These are phyloP conservation scores for Tricladium varicosporioides DNA, from an alignment of 2,329 filamentous ascomycete species.

Conservation along the genomic window DNA sequence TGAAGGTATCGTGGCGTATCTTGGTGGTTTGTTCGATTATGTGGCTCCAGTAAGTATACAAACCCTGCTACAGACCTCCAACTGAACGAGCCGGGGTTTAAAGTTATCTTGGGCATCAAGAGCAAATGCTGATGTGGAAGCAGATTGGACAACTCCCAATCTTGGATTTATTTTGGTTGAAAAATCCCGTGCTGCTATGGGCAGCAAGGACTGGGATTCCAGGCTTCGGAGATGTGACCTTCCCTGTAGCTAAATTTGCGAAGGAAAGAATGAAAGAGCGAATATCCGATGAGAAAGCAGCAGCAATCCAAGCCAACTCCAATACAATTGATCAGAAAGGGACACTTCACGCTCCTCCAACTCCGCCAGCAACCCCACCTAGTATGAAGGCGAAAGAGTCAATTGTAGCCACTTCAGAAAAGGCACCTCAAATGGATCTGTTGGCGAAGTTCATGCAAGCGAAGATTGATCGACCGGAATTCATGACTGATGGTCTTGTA, in stretches of 20 bases:
- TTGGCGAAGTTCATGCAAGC: slow-evolving; percentile 72
- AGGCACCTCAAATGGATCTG: slow-evolving; percentile 52
- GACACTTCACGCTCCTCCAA: slow-evolving; percentile 17
- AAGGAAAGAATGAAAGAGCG: slow-evolving; percentile 65
- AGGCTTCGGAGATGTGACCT: slow-evolving; percentile 56
- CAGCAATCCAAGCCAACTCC: neutral
- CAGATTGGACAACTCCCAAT: slow-evolving; percentile 73
- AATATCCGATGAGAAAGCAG: slow-evolving; percentile 33
- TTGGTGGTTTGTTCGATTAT: slow-evolving; percentile 65
- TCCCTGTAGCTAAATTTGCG: slow-evolving; percentile 72
- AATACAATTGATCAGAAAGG: slow-evolving; percentile 10
- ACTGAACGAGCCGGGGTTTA: neutral
- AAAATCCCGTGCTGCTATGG: slow-evolving; percentile 71
- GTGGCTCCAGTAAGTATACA: slow-evolving; percentile 59
- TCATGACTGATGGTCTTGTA: slow-evolving; percentile 69
- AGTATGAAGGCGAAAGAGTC: neutral
- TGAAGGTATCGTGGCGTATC: slow-evolving; percentile 67
- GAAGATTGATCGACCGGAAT: slow-evolving; percentile 62
- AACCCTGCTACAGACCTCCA: neutral
- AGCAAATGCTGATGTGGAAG: no score
- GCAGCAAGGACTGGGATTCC: slow-evolving; percentile 62
- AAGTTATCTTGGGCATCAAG: slow-evolving; percentile 2
- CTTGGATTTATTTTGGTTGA: slow-evolving; percentile 66
- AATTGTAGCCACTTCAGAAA: neutral
- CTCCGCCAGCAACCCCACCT: no score